Conservation (phyloP, 2,329 filamentous ascomycete genomes). For the Xylaria sp. region DNA sequence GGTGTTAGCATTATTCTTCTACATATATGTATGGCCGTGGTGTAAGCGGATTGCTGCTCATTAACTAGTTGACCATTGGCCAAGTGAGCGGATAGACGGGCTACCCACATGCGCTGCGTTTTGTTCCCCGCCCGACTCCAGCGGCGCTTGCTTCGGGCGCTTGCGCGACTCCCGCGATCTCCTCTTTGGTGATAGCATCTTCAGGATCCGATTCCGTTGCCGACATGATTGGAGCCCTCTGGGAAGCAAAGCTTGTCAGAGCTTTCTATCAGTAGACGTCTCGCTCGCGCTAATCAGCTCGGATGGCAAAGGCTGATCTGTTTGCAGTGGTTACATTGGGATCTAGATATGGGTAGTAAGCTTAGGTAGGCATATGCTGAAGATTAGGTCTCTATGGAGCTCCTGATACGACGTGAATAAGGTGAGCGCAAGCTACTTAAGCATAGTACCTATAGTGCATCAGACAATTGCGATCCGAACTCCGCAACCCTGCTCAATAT, state of each 20-base stretch:
- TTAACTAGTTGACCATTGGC: too few species aligned
- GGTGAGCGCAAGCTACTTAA: too few species aligned
- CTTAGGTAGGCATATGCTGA: too few species aligned
- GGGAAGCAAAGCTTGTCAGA: neutral
- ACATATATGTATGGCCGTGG: neutral
- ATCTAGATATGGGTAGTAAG: too few species aligned
- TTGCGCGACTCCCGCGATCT: slow-evolving; percentile 45
- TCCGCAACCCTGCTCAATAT: too few species aligned
- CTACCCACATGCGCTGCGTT: slow-evolving; percentile 50
- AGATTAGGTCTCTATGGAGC: too few species aligned
- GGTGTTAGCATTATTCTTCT: slow-evolving; percentile 7
- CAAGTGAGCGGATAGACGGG: neutral
- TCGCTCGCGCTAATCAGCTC: too few species aligned
- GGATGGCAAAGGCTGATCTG: neutral
- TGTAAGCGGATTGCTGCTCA: neutral
- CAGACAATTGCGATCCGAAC: too few species aligned
- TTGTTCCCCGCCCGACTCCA: slow-evolving; percentile 33
- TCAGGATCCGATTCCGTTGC: slow-evolving; percentile 37
- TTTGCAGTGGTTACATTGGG: slow-evolving; percentile 3
- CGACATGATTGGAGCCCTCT: slow-evolving; percentile 27
- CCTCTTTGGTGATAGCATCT: slow-evolving; percentile 49
- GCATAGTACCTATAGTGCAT: too few species aligned
- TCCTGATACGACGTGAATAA: too few species aligned
- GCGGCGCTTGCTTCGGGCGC: slow-evolving; percentile 32
- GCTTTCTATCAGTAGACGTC: too few species aligned